Percentiles rank a stretch among this genome's conserved stretches.
Evolutionary conservation across 2,329 filamentous ascomycete species (phyloP).

Genomic region (Neopestalotiopsis clavispora): DNA sequence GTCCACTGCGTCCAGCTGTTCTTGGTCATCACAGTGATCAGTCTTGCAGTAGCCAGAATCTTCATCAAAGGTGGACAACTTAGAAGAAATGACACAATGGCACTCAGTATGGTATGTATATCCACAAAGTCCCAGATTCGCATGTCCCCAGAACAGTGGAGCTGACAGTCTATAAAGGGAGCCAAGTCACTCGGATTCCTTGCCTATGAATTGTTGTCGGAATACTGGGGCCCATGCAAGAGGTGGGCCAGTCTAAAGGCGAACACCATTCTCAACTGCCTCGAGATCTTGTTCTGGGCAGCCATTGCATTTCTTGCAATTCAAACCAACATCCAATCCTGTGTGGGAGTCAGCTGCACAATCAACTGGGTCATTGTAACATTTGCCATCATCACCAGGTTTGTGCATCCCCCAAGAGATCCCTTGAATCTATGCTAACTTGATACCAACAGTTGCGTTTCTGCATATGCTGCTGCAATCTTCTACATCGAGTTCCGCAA

Average conservation of each 20-base stretch:
- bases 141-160: background rate
- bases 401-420: background rate
- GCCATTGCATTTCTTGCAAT: background rate
- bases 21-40: background rate
- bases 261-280: background rate
- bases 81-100: background rate
- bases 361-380: constrained; percentile 3
- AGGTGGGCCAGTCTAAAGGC: constrained; percentile 4
- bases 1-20: background rate
- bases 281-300: constrained; percentile 8
- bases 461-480: background rate
- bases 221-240: background rate
- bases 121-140: background rate
- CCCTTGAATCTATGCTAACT: background rate
- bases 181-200: background rate
- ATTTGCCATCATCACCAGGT: background rate
- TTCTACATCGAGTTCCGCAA: background rate
- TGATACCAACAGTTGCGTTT: background rate
- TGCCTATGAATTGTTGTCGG: background rate
- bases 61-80: background rate
- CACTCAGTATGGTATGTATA: background rate
- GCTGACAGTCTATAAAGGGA: background rate
- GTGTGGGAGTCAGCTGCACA: background rate
- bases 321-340: background rate
- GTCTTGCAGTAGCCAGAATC: background rate